Evolutionary conservation across 208 protist species (phyloP).

Genomic region (Phytomonas sp.): DNA sequence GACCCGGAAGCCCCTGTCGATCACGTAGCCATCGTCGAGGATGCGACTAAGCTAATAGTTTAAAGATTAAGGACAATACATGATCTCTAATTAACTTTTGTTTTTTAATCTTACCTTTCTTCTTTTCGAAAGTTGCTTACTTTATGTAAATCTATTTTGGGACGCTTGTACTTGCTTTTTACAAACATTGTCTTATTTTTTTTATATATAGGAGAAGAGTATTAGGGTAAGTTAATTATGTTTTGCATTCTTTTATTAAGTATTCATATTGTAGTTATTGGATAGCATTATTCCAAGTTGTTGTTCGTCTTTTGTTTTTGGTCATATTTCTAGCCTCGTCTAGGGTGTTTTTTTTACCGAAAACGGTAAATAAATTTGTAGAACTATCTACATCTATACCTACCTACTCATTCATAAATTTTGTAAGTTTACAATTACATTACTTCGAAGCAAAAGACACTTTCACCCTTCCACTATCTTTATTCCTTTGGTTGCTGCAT

Average conservation of each 20-base stretch:
- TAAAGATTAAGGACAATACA: slow-evolving; percentile 5
- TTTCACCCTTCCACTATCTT: too few species aligned
- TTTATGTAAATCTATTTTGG: slow-evolving; percentile 8
- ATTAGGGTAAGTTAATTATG: neutral
- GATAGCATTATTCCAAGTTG: too few species aligned
- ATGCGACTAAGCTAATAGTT: neutral
- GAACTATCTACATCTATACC: slow-evolving; percentile 1
- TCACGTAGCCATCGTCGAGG: slow-evolving; percentile 10
- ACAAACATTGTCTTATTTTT: neutral
- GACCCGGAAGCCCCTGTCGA: slow-evolving; percentile 20
- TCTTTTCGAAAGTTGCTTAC: neutral
- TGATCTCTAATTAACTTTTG: neutral
- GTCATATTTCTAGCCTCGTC: neutral
- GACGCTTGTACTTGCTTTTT: neutral
- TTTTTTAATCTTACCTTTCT: neutral
- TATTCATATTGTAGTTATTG: too few species aligned
- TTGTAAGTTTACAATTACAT: neutral
- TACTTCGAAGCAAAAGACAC: too few species aligned
- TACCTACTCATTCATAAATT: slow-evolving; percentile 2
- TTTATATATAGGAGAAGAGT: slow-evolving; percentile 3
- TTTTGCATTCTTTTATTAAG: too few species aligned
- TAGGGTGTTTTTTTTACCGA: neutral
- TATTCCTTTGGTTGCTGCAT: neutral
- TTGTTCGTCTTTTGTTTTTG: slow-evolving; percentile 14
- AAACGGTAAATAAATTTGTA: neutral